A percentile compares a stretch with the other conserved stretches of the same genome.
These are phyloP conservation scores for Pseudomassariella vexata DNA, from an alignment of 2,329 filamentous ascomycete species.

Conservation along the genomic window DNA sequence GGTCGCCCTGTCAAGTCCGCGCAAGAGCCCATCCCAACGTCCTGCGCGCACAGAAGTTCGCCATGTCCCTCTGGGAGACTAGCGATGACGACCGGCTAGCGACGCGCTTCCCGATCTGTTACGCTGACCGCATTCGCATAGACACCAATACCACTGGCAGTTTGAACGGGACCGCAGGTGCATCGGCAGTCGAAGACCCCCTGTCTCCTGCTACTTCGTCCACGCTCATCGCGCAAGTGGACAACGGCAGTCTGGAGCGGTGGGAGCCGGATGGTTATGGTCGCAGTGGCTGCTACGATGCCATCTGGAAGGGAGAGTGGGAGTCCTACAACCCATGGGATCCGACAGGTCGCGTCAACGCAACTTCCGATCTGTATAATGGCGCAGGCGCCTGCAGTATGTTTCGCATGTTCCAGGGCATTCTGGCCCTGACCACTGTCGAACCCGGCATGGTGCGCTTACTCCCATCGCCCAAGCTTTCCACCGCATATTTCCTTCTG, in stretches of 20 bases:
- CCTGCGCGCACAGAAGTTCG: conserved; percentile 57
- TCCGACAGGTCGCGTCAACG: conserved; percentile 43
- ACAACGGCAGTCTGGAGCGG: conserved; percentile 65
- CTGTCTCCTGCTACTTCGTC: conserved; percentile 31
- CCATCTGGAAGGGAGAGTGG: conserved; percentile 49
- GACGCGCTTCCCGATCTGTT: conserved; percentile 57
- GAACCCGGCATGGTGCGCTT: conserved; percentile 41
- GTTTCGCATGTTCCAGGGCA: conserved; percentile 55
- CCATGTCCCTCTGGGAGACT: conserved; percentile 61
- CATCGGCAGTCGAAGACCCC: conserved; percentile 20
- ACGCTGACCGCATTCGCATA: conserved; percentile 65
- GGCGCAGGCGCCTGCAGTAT: conserved; percentile 52
- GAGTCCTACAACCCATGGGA: conserved; percentile 53
- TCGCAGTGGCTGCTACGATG: conserved; percentile 48
- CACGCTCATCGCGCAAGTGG: conserved; percentile 58
- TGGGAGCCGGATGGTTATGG: conserved; percentile 67
- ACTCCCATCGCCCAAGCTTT: conserved; percentile 41
- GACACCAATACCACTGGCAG: conserved; percentile 44
- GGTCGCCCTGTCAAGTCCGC: conserved; percentile 64
- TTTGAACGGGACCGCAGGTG: conserved; percentile 19
- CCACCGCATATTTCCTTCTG: conserved; percentile 41
- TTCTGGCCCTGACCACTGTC: conserved; percentile 47
- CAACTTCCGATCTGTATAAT: conserved; percentile 52
- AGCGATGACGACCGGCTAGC: conserved; percentile 50
- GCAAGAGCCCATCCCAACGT: conserved; percentile 62